A percentile compares a stretch with the other conserved stretches of the same genome.
phyloP scores from a whole-genome alignment of 2,329 filamentous ascomycete genomes.

The Apiospora arundinis region DNA sequence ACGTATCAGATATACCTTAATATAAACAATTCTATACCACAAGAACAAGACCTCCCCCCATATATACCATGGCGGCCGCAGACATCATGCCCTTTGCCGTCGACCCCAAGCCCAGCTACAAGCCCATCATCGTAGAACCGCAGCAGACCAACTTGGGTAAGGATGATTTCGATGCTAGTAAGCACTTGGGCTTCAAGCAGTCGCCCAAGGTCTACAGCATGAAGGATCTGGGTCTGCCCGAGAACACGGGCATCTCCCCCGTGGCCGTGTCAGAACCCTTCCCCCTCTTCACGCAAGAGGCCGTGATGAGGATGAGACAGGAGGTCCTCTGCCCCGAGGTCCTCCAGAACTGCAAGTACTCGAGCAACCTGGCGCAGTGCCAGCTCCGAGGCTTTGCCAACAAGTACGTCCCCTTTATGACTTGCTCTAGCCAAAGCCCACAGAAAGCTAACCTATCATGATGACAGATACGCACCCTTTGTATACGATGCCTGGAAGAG shows the following conservation, averaged over 20 bases:
- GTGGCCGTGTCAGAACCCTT: constrained; percentile 71
- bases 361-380: constrained; percentile 65
- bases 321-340: constrained; percentile 67
- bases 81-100: constrained; percentile 27
- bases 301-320: constrained; percentile 64
- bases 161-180: constrained; percentile 56
- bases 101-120: constrained; percentile 30
- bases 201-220: constrained; percentile 62
- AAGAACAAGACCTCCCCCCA: neutral
- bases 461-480: constrained; percentile 64
- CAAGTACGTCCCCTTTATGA: constrained; percentile 51
- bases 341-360: constrained; percentile 61
- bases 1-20: neutral
- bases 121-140: constrained; percentile 33
- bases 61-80: constrained; percentile 33
- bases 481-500: constrained; percentile 58
- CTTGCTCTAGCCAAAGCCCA: neutral
- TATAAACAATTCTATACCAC: neutral
- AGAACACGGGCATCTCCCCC: constrained; percentile 63
- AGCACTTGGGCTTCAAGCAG: constrained; percentile 60
- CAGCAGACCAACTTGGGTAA: constrained; percentile 26
- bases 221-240: constrained; percentile 64
- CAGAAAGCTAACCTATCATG: neutral
- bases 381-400: constrained; percentile 39
- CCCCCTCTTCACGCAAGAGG: constrained; percentile 65